A percentile compares a stretch with the other conserved stretches of the same genome.
phyloP scores from a whole-genome alignment of 352 stramenopile genomes.

The Globisporangium alternatum region DNA sequence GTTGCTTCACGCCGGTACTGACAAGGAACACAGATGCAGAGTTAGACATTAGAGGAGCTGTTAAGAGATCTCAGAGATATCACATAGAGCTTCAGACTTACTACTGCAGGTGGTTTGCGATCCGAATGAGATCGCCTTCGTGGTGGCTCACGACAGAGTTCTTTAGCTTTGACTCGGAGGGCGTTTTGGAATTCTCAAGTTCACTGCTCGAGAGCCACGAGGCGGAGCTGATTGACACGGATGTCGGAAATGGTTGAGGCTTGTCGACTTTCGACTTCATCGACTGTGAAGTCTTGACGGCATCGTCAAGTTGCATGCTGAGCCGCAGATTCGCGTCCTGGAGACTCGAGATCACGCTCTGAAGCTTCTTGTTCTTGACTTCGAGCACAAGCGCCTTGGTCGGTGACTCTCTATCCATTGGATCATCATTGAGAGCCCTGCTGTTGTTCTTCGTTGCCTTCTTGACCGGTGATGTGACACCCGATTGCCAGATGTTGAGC shows the following conservation, averaged over 20 bases:
- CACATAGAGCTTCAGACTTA: conserved; percentile 18
- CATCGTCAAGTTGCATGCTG: conserved; percentile 31
- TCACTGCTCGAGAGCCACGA: conserved; percentile 4
- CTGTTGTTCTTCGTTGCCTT: neutral
- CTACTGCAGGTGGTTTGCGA: conserved; percentile 52
- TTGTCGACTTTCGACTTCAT: neutral
- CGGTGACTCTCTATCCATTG: neutral
- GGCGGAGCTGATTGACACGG: neutral
- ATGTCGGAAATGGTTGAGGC: neutral
- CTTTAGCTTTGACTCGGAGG: conserved; percentile 17
- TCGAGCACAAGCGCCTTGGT: conserved; percentile 23
- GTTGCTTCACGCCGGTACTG: conserved; percentile 38
- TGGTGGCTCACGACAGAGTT: conserved; percentile 20
- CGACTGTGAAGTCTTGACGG: conserved; percentile 1
- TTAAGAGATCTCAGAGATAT: neutral
- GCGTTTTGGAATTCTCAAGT: neutral
- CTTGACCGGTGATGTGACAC: neutral
- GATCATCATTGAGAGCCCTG: neutral
- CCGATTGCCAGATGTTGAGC: conserved; percentile 55
- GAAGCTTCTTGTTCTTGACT: conserved; percentile 46
- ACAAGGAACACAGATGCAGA: neutral
- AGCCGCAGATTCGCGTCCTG: conserved; percentile 43
- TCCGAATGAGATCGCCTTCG: conserved; percentile 44
- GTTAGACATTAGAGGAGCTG: neutral
- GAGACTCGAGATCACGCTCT: conserved; percentile 35